Percentiles rank a stretch among this genome's conserved stretches.
phyloP scores from a whole-genome alignment of 2,329 filamentous ascomycete genomes.

The Paraphaeosphaeria sporulosa region DNA sequence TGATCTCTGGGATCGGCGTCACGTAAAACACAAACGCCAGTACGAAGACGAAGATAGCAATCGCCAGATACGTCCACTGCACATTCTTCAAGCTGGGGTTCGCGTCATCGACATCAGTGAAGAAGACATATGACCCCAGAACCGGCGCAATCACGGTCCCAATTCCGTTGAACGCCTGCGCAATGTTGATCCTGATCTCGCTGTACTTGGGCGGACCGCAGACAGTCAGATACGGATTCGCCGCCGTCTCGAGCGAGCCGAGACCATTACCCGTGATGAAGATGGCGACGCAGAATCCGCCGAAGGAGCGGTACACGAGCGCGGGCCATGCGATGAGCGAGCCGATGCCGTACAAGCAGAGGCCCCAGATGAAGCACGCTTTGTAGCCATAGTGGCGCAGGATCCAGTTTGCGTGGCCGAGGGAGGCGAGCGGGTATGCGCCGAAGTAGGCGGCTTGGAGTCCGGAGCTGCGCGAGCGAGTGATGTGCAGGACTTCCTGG shows the following conservation, averaged over 20 bases:
- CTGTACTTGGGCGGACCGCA: conserved; percentile 67
- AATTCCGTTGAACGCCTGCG: conserved; percentile 66
- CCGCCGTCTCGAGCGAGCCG: conserved; percentile 65
- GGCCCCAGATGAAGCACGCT: conserved; percentile 58
- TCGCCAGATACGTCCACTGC: conserved; percentile 71
- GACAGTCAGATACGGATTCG: conserved; percentile 60
- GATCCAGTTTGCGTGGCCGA: conserved; percentile 58
- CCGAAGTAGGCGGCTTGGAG: conserved; percentile 60
- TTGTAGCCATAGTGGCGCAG: conserved; percentile 60
- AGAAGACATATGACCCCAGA: conserved; percentile 68
- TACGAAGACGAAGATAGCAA: conserved; percentile 66
- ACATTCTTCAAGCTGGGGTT: conserved; percentile 63
- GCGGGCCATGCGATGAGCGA: conserved; percentile 67
- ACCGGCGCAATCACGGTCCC: conserved; percentile 67
- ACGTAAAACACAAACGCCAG: conserved; percentile 67
- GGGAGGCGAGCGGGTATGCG: conserved; percentile 58
- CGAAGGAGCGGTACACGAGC: conserved; percentile 62
- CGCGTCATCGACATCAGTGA: conserved; percentile 61
- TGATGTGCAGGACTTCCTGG: conserved; percentile 54
- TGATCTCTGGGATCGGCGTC: conserved; percentile 63
- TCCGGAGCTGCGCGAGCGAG: conserved; percentile 53
- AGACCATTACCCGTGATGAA: conserved; percentile 63
- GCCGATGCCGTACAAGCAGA: conserved; percentile 64
- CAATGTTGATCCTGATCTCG: conserved; percentile 66
- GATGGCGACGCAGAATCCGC: conserved; percentile 67